Conservation (phyloP, 2,329 filamentous ascomycete species). For the Colletotrichum graminicola region DNA sequence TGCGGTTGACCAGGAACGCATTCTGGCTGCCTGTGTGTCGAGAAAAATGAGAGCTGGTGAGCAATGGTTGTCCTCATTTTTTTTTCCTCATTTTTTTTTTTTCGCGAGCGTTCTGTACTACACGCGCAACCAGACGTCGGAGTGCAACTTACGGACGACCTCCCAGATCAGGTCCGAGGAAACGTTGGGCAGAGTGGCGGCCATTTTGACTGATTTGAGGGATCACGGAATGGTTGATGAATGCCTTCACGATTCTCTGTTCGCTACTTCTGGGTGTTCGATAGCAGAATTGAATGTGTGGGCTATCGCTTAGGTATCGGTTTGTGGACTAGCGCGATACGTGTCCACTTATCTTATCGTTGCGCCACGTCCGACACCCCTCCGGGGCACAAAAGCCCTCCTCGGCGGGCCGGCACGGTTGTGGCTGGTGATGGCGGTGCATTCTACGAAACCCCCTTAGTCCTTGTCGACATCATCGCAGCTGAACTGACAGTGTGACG, state of each 20-base stretch:
- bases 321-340: slow-evolving; percentile 34
- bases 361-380: slow-evolving; percentile 16
- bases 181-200: slow-evolving; percentile 75
- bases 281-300: slow-evolving; percentile 52
- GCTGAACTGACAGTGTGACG: neutral
- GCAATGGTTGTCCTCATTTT: slow-evolving; percentile 4
- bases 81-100: neutral
- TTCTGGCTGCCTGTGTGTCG: slow-evolving; percentile 83
- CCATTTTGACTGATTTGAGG: slow-evolving; percentile 66
- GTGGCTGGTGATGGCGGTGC: slow-evolving; percentile 39
- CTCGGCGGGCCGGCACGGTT: slow-evolving; percentile 16
- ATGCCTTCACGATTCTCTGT: slow-evolving; percentile 38
- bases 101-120: neutral
- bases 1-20: slow-evolving; percentile 92
- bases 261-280: slow-evolving; percentile 30
- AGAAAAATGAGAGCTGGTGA: slow-evolving; percentile 14
- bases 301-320: slow-evolving; percentile 51
- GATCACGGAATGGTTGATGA: slow-evolving; percentile 47
- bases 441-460: neutral
- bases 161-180: slow-evolving; percentile 95
- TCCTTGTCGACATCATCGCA: neutral
- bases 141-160: slow-evolving; percentile 82
- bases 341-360: slow-evolving; percentile 6
- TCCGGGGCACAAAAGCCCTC: slow-evolving; percentile 38
- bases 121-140: slow-evolving; percentile 5